Conservation (phyloP, 768 basidiomycete genomes). For the Neoboletus subvelutipes region DNA sequence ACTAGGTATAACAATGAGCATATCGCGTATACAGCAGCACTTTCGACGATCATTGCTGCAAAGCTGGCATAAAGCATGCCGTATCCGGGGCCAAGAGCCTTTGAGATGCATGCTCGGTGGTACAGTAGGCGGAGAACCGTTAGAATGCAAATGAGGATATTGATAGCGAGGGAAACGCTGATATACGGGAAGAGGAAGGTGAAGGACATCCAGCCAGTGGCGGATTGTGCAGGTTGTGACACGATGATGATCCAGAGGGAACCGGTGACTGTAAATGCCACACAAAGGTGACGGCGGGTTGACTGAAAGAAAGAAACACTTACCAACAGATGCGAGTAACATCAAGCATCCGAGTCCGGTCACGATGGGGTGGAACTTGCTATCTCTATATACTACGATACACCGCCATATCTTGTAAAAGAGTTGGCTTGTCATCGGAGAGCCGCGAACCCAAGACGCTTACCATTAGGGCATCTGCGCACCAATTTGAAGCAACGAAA, state of each 20-base stretch:
- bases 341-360: slow-evolving; percentile 18
- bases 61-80: slow-evolving; percentile 32
- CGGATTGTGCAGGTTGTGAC: slow-evolving; percentile 21
- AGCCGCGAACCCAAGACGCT: neutral
- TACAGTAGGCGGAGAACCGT: slow-evolving; percentile 34
- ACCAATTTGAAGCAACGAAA: slow-evolving; percentile 34
- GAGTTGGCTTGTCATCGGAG: neutral
- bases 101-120: slow-evolving; percentile 27
- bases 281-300: neutral
- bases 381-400: slow-evolving; percentile 32
- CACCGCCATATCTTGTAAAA: slow-evolving; percentile 32
- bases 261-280: slow-evolving; percentile 23
- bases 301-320: neutral
- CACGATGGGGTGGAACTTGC: slow-evolving; percentile 19
- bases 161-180: slow-evolving; percentile 34
- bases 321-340: slow-evolving; percentile 27
- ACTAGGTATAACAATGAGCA: slow-evolving; percentile 34
- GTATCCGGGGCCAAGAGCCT: slow-evolving; percentile 27
- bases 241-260: slow-evolving; percentile 30
- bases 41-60: slow-evolving; percentile 36
- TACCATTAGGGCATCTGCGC: slow-evolving; percentile 32
- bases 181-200: slow-evolving; percentile 33
- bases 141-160: slow-evolving; percentile 31
- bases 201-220: slow-evolving; percentile 32
- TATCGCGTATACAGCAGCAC: slow-evolving; percentile 34